Evolutionary conservation across 331 rosid genomes (phyloP), one percentile per base, ranked within the genome.

Genomic region (Quercus lobata): DNA sequence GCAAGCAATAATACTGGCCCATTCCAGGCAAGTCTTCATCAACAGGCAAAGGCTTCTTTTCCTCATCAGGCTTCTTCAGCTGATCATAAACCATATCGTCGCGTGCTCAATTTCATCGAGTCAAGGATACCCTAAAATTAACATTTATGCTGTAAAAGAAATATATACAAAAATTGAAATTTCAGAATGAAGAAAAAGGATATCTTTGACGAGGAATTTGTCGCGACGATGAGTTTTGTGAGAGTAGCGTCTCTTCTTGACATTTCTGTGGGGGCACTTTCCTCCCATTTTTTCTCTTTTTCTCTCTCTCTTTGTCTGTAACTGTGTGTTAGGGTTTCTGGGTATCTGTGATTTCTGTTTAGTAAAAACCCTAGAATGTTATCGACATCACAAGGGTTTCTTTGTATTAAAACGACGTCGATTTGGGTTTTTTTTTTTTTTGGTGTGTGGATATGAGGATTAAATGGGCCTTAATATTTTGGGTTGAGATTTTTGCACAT

Each of bases 21-120:
- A 94, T 88, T 55, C 98, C 98, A 25, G 94, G 96, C 68, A 92
- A 88, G 62, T 95, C 99, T 85, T 95, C 98, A 74, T 95, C 97
- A 1, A 87, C 6, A n/a, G 97, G 93, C 76, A 93, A 87, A n/a
- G 87, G 70, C 8, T 52, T 77, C 71, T 14, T 84, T 81, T 77
- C 88, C 72, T 80, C 91, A 1, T 89, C 93, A 1, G 86, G 83
- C 69, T 86, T 89, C 53, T 87, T 84, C 22, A 92, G 68, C 77
- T 84, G 87, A 46, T 78, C 88, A 71, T 88, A 94, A 49, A 94
- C 97, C 97, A 91, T 84, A 49, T 94, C 98, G 44, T 91, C 98
- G 1, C 98, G 93, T 91, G 73, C 74, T 69, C 80, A 41, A 79
- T 72, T 80, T 41, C 72, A 11, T 14, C 4, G 2, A 71, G 91